These are phyloP conservation scores for Prunella vulgaris DNA, from an alignment of 257 asterid genomes.

Conservation along the genomic window DNA sequence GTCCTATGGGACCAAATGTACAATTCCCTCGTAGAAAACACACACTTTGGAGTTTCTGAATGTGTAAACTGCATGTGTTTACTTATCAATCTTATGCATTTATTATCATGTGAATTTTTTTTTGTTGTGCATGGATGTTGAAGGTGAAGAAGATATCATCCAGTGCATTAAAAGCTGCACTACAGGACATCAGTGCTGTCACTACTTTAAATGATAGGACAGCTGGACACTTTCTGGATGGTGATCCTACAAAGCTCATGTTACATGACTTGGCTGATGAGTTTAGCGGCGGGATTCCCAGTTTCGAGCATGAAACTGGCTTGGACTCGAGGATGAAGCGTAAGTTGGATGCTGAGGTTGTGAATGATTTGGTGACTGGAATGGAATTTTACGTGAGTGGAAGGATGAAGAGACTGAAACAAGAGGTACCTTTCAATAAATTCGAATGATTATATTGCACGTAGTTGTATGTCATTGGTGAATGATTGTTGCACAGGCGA, in stretches of 20 bases:
- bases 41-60: neutral
- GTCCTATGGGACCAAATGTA: too few species aligned
- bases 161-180: constrained; percentile 26
- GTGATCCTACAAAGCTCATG: constrained; percentile 11
- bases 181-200: constrained; percentile 34
- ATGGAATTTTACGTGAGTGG: neutral
- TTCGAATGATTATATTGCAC: neutral
- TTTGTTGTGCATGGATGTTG: constrained; percentile 14
- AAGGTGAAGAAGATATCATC: constrained; percentile 44
- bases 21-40: too few species aligned
- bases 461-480: neutral
- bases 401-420: constrained; percentile 22
- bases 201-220: constrained; percentile 28
- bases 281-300: constrained; percentile 9
- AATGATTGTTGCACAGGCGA: constrained; percentile 30
- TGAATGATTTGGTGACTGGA: constrained; percentile 5
- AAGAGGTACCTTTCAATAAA: constrained; percentile 26
- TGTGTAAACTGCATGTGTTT: too few species aligned
- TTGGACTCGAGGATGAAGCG: constrained; percentile 25
- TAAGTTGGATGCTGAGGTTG: constrained; percentile 2
- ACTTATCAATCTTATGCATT: too few species aligned
- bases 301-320: neutral
- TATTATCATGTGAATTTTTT: neutral
- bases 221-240: constrained; percentile 11
- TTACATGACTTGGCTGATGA: constrained; percentile 41